A percentile compares a stretch with the other conserved stretches of the same genome.
Evolutionary conservation across 2,329 filamentous ascomycete genomes (phyloP).

Genomic region (Calonectria leucothoes): DNA sequence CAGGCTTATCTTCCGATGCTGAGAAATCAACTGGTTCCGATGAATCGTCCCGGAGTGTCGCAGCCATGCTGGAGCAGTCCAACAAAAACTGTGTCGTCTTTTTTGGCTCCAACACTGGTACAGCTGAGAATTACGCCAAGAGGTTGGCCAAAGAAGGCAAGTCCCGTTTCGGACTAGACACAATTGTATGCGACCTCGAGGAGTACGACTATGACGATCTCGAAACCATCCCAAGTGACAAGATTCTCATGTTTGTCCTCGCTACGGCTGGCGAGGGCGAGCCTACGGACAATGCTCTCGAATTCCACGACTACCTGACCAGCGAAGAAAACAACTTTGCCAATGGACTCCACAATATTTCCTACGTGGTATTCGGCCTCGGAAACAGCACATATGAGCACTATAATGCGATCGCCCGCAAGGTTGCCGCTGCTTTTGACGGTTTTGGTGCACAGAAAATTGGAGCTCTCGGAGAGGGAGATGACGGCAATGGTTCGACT

Average conservation of each 20-base stretch:
- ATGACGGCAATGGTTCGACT: slow-evolving; percentile 98
- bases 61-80: slow-evolving; percentile 95
- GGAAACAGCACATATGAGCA: slow-evolving; percentile 99
- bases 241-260: slow-evolving; percentile 93
- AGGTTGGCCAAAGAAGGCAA: slow-evolving; percentile 96
- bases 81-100: slow-evolving; percentile 98
- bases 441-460: slow-evolving; percentile 87
- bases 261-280: slow-evolving; percentile 99
- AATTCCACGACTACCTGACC: slow-evolving; percentile 97
- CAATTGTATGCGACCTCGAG: slow-evolving; percentile 97
- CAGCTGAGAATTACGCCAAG: slow-evolving; percentile 97
- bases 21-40: not conserved
- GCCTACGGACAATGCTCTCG: slow-evolving; percentile 97
- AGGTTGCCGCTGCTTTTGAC: slow-evolving; percentile 82
- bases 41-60: slow-evolving; percentile 75
- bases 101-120: slow-evolving; percentile 98
- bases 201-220: slow-evolving; percentile 98
- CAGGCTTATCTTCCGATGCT: not conserved
- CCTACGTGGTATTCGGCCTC: slow-evolving; percentile 94
- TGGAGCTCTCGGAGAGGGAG: slow-evolving; percentile 90
- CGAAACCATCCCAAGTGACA: slow-evolving; percentile 88
- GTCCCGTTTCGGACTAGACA: slow-evolving; percentile 94
- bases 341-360: slow-evolving; percentile 82
- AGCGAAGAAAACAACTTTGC: slow-evolving; percentile 86
- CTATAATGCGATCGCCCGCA: slow-evolving; percentile 98